Base-by-base conservation (phyloP, 345 rosid genomes). In the Lepidium aucheri region DNA sequence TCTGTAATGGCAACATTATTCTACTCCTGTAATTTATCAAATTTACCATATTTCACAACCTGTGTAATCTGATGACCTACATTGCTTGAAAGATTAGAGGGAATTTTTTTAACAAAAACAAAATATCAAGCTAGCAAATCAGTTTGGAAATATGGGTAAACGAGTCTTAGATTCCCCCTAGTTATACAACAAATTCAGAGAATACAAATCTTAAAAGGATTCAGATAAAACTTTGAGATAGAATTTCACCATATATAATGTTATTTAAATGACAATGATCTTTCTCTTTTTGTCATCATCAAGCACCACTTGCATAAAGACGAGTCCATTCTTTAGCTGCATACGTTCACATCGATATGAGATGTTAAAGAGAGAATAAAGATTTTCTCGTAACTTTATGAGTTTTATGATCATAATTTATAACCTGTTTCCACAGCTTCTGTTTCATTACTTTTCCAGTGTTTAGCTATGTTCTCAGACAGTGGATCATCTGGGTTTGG, bases 321-420 rank as follows among this genome's bases (percentile, higher is more conserved):
- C 95, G 90, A 56, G 97, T 91, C 99, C 99, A 95, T 80, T 95
- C 96, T 75, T 91, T 95, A 0, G 99, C 97, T 95, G 96, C 84
- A 83, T n/a, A 18, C n/a, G 49, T 65, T 58, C 42, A 66, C 11
- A 73, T 15, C 13, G n/a, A 50, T 41, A 49, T 17, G 13, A 65
- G 41, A 40, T 40, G 36, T 16, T 24, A 35, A 1, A 51, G 62
- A 28, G 30, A 28, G 17, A 56, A 28, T 3, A 52, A 35, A 2
- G 18, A 5, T 17, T 34, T 39, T 24, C 1, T 20, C 32, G 26
- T 3, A 43, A 13, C 18, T 8, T 11, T 13, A 8, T 26, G 7
- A 14, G 39, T 4, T 8, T 59, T 17, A 9, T 17, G 30, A 65
- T 16, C 3, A 26, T 39, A 36, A 40, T 1, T 11, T 13, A 35